Evolutionary conservation across 2,329 filamentous ascomycete genomes (phyloP), one percentile per base, ranked within the genome.

Genomic region (Fusarium sulawesiense): DNA sequence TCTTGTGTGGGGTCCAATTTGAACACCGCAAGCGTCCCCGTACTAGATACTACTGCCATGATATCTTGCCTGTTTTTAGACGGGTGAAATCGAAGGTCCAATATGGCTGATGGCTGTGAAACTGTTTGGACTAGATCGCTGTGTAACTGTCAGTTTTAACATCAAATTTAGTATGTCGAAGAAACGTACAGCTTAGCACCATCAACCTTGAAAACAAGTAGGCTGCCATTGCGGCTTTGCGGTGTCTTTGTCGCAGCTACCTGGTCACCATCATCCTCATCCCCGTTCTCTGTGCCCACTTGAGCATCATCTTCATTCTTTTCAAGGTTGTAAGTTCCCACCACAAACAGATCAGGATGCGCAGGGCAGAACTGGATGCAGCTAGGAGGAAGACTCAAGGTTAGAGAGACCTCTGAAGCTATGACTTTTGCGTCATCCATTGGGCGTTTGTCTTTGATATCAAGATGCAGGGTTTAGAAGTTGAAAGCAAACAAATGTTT

Each of bases 291-390:
- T 10, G 70, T 64, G 30, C 73, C 57, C 23, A 76, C 71, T 50
- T 59, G 64, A 8, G 60, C 55, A 45, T 80, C 74, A 51, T 83
- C 77, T 63, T 79, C 75, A 54, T 83, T 77, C 64, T 85, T 85
- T 67, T 93, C 83, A 29, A 97, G 85, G 67, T 91, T 88, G 79
- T 98, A 98, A 2, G 94, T 97, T 41, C 94, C 95, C 49, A 97
- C 87, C 1, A 97, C 84, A 71, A 97, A 90, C 75, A 91, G 88
- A 1, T 89, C 81, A 0, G 88, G 87, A 61, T 88, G 77, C 2
- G 80, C 78, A 2, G 89, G 89, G 68, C 88, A 92, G 74, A 94
- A 93, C 65, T 92, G 89, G n/a, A 94, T 84, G 76, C 92, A 94
- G 75, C 92, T 93, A 3, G 92, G 92, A 6, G 92, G 92, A 1